Percentiles rank a stretch among this genome's conserved stretches.
These are phyloP conservation scores for Alternaria sp. DNA, from an alignment of 2,329 filamentous ascomycete species.

Conservation along the genomic window DNA sequence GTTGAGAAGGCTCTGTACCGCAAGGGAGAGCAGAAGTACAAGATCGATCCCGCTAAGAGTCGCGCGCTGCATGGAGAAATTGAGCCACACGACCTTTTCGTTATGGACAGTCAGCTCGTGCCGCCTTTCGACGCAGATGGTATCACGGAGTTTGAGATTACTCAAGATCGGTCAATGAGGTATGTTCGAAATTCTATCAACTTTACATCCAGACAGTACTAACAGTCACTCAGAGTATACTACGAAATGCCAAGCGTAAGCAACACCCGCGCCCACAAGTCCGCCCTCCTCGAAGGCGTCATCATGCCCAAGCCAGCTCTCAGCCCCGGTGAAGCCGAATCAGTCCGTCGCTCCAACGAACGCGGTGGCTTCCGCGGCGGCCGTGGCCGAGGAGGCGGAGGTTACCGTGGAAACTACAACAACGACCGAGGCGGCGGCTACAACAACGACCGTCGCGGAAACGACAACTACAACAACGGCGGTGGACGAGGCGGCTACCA, in stretches of 20 bases:
- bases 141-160: slow-evolving; percentile 36
- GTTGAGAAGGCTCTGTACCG: slow-evolving; percentile 88
- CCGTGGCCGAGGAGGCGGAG: slow-evolving; percentile 22
- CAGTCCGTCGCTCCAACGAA: slow-evolving; percentile 70
- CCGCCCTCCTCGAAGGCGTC: slow-evolving; percentile 88
- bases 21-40: slow-evolving; percentile 70
- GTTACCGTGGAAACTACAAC: slow-evolving; percentile 42
- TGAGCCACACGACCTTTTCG: slow-evolving; percentile 80
- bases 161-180: slow-evolving; percentile 76
- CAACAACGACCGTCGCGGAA: slow-evolving; percentile 38
- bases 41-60: slow-evolving; percentile 76
- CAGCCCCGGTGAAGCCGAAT: slow-evolving; percentile 69
- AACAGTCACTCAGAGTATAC: slow-evolving; percentile 66
- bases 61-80: slow-evolving; percentile 81
- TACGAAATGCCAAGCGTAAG: slow-evolving; percentile 78
- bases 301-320: slow-evolving; percentile 75
- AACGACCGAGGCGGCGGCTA: slow-evolving; percentile 45
- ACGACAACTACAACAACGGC: slow-evolving; percentile 31
- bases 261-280: slow-evolving; percentile 76
- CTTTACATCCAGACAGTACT: slow-evolving; percentile 25
- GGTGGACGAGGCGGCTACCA: slow-evolving; percentile 34
- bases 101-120: slow-evolving; percentile 80
- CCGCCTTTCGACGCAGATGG: slow-evolving; percentile 74
- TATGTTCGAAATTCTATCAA: slow-evolving; percentile 53
- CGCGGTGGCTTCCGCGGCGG: slow-evolving; percentile 51